Evolutionary conservation across 2,329 filamentous ascomycete species (phyloP).

Genomic region (Diaporthe ampelina): DNA sequence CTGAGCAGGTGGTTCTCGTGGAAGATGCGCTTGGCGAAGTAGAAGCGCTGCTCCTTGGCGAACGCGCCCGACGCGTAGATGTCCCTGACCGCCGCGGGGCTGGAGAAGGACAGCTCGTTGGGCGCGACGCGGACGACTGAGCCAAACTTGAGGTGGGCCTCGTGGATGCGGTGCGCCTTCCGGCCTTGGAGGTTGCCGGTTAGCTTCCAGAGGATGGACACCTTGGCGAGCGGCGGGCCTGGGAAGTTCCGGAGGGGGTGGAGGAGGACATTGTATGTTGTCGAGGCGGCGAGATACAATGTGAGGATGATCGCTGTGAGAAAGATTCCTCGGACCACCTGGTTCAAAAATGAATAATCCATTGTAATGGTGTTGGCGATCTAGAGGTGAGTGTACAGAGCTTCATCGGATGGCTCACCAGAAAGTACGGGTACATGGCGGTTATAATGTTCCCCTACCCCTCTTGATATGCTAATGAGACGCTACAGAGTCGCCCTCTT

Average conservation of each 20-base stretch:
- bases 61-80: constrained; percentile 39
- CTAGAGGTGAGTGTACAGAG: not conserved
- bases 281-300: not conserved
- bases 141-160: constrained; percentile 49
- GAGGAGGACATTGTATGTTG: constrained; percentile 42
- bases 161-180: constrained; percentile 33
- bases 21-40: constrained; percentile 13
- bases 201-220: constrained; percentile 17
- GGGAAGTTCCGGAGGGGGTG: constrained; percentile 44
- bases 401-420: not conserved
- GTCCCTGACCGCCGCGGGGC: constrained; percentile 51
- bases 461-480: not conserved
- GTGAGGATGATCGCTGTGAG: not conserved
- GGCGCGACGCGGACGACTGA: constrained; percentile 58
- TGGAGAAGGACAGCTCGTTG: constrained; percentile 56
- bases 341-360: not conserved
- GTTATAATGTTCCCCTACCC: not conserved
- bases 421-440: not conserved
- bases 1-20: constrained; percentile 17
- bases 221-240: constrained; percentile 42
- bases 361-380: not conserved
- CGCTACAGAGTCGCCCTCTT: not conserved
- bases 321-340: not conserved
- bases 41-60: not conserved
- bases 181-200: constrained; percentile 17